Base-by-base conservation (phyloP, 2,329 filamentous ascomycete species). In the Fusarium setosum region DNA sequence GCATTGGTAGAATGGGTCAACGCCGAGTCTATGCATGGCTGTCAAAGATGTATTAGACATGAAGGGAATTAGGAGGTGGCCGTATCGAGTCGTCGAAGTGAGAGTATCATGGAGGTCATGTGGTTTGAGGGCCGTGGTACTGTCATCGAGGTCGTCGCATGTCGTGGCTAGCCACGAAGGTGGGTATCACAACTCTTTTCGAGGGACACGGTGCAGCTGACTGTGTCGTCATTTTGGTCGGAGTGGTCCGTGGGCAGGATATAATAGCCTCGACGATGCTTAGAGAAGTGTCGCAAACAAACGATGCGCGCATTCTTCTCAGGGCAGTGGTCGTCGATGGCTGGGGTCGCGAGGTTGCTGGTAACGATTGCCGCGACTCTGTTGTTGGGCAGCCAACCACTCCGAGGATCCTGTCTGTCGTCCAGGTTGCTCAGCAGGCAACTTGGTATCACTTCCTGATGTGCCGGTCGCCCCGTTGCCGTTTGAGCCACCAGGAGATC, bases 371-470 rank as follows among this genome's bases (percentile, higher is more conserved):
- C 76, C 73, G 54, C 74, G 77, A 20, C 76, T 77, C 64, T 79
- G 79, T 69, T 83, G 80, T 58, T 83, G 79, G 57, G 84, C 82
- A 51, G 81, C 79, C 54, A 83, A 67, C 82, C 84, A 86, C 71
- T 86, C 83, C 15, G 83, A 74, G 37, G 83, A 82, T 42, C 83
- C 82, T 45, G 78, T 82, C 64, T 86, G 83, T 65, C 82, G 77
- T 29, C 77, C 81, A n/a, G 84, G 86, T 65, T 87, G 83, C 75
- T 90, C 88, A 35, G 83, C 83, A 59, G 87, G 88, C 63, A 87
- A 59, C 75, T 90, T 90, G 66, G 85, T 83, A 63, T 90, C 88
- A 45, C 86, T 85, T 59, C 77, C 76, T 6, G 77, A 71, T 24
- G 72, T 61, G 15, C 61, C 58, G 15, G 72, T 65, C 31, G 70